Evolutionary conservation across 306 rosid genomes (phyloP).

Genomic region (Cercis canadensis): DNA sequence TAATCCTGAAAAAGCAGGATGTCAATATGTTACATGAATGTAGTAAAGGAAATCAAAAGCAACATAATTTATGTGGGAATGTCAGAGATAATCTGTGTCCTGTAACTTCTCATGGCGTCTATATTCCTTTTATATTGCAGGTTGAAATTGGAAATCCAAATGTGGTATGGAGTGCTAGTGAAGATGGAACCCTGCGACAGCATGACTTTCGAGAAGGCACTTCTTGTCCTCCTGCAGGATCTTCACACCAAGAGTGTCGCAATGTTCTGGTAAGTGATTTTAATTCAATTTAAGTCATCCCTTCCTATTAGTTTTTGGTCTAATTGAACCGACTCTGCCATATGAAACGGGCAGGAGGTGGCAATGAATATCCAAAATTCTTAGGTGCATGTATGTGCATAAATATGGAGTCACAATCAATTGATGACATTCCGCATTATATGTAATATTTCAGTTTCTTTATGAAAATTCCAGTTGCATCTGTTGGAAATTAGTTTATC

Average conservation of each 20-base stretch:
- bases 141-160: slow-evolving; percentile 97
- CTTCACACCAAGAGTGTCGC: slow-evolving; percentile 88
- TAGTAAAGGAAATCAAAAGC: slow-evolving; percentile 10
- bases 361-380: slow-evolving; percentile 9
- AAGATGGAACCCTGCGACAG: slow-evolving; percentile 98
- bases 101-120: slow-evolving; percentile 35
- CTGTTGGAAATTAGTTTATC: slow-evolving; percentile 30
- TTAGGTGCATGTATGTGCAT: slow-evolving; percentile 1
- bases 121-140: slow-evolving; percentile 48
- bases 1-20: slow-evolving; percentile 26
- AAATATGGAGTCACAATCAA: not conserved
- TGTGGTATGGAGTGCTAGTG: slow-evolving; percentile 99
- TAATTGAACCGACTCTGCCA: not conserved
- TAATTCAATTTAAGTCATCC: slow-evolving; percentile 15
- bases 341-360: not conserved
- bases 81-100: slow-evolving; percentile 2
- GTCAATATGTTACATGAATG: slow-evolving; percentile 22
- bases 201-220: slow-evolving; percentile 93
- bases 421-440: slow-evolving; percentile 9
- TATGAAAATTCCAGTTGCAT: slow-evolving; percentile 21
- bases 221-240: slow-evolving; percentile 89
- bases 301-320: slow-evolving; percentile 12
- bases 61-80: not conserved
- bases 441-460: slow-evolving; percentile 9
- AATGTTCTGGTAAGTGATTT: slow-evolving; percentile 77